Evolutionary conservation across 257 asterid species (phyloP), one percentile per base, ranked within the genome.

Genomic region (Solanum clarkiae): DNA sequence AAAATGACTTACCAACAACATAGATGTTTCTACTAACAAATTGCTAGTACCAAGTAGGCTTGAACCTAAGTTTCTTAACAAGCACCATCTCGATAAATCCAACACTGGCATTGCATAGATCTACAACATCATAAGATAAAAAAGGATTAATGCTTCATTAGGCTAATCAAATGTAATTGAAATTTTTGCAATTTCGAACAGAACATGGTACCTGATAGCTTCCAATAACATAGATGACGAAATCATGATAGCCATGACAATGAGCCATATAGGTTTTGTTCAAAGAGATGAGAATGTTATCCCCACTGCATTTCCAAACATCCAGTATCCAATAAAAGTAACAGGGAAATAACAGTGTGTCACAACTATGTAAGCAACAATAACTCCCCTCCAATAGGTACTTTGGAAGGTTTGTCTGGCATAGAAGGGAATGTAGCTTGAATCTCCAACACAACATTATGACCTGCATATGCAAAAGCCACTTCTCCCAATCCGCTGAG

Each of bases 301-400:
- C 99, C 0, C 84, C 0, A 95, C 93, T 0, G 29, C 3, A 65
- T 96, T 96, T 6, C 99, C 99, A 71, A 90, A 96, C 85, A 89
- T 84, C 90, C 92, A 89, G 85, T 89, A 96, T 32, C 99, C 98
- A 6, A 96, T 88, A 84, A 94, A 88, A 56, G 98, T 95, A 26
- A 96, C 98, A 0, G 99, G 98, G 90, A 96, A 96, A 85, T 94
- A 96, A 90, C 99, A 96, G 60, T 93, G 72, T 0, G 99, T 97
- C 2, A 96, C 98, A 10, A 96, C 93, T 8, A 94, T 90, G 80
- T 94, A 96, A 62, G 99, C 99, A 82, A 96, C 94, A 15, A 95
- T 10, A 5, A 96, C 98, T 29, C 99, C 99, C 80, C 91, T 91
- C 99, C 99, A 96, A 96, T 96, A 2, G 98, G 92, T 2, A 80